Base-by-base conservation (phyloP, 164 flowering plant species). In the Umbilicus rupestris region DNA sequence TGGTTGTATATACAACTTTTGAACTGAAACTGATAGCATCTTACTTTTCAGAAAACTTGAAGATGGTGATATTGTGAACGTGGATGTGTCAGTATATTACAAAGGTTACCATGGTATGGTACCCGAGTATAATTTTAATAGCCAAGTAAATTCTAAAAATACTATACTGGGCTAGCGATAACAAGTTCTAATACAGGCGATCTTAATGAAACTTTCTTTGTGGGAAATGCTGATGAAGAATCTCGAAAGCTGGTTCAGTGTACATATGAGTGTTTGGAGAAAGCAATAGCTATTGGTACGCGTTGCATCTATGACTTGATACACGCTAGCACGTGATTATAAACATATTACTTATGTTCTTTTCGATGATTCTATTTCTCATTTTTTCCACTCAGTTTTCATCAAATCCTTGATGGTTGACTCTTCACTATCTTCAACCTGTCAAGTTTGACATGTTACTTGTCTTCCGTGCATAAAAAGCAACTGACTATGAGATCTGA, bases 21-120 rank as follows among this genome's bases (percentile, higher is more conserved):
- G 4, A 11, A 3, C 14, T 55, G 5, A 17, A 63, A 24, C 12
- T 63, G 42, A 33, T 39, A 2, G 31, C 31, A 35, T 16, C 55
- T 45, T 63, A 44, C 39, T 46, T 72, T 73, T 16, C 85, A 94
- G 99, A 84, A 87, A 82, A 77, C 70, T 94, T 70, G 96, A 94
- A 74, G 99, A 94, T 78, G 99, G 99, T 63, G 97, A 94, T 76
- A 94, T 91, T 63, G 87, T 94, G 33, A 94, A 94, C 81, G 83
- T 94, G 49, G 98, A 91, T 77, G 92, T 94, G 45, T 82, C 96
- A 42, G 98, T 94, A 65, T 87, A 76, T 78, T 94, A 91, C 71
- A 89, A 91, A 74, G 98, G 97, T 68, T 90, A 86, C 49, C 98
- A 94, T 81, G 95, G 97, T 91, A 72, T 73, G 84, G 35, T 17